A percentile compares a stretch with the other conserved stretches of the same genome.
phyloP scores from a whole-genome alignment of 2,329 filamentous ascomycete species.

The Diplodia mutila region DNA sequence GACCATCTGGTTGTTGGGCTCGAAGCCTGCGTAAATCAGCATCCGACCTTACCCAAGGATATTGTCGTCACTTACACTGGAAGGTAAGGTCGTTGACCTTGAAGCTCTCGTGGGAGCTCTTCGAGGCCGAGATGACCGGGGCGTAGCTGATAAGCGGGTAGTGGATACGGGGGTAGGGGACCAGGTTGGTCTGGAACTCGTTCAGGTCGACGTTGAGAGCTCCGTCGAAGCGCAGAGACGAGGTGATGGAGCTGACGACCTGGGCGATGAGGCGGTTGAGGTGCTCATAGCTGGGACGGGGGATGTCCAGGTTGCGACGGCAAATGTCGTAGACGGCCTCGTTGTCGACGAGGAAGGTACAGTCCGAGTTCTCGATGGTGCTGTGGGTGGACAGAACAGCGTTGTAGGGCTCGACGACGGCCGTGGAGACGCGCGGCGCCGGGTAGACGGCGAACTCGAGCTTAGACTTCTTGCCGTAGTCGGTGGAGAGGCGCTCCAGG shows the following conservation, averaged over 20 bases:
- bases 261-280: conserved; percentile 98
- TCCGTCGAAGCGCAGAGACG: conserved; percentile 96
- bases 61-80: conserved; percentile 61
- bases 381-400: conserved; percentile 99
- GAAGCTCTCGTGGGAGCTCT: conserved; percentile 95
- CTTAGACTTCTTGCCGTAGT: conserved; percentile 99
- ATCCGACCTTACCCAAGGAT: neutral
- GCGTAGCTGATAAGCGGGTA: conserved; percentile 98
- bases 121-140: conserved; percentile 90
- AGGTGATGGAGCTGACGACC: conserved; percentile 98
- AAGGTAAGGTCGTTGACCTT: conserved; percentile 78
- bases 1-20: conserved; percentile 99
- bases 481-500: conserved; percentile 98
- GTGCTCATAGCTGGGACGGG: conserved; percentile 98
- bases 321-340: conserved; percentile 99
- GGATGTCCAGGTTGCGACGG: conserved; percentile 94
- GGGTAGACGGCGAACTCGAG: conserved; percentile 99
- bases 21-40: conserved; percentile 98
- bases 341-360: conserved; percentile 99
- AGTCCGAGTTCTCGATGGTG: conserved; percentile 98
- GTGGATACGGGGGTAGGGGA: conserved; percentile 98
- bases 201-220: conserved; percentile 99
- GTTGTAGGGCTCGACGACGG: conserved; percentile 99
- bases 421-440: conserved; percentile 93
- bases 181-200: conserved; percentile 99